phyloP scores from a whole-genome alignment of 306 rosid genomes.

The Acmispon strigosus region DNA sequence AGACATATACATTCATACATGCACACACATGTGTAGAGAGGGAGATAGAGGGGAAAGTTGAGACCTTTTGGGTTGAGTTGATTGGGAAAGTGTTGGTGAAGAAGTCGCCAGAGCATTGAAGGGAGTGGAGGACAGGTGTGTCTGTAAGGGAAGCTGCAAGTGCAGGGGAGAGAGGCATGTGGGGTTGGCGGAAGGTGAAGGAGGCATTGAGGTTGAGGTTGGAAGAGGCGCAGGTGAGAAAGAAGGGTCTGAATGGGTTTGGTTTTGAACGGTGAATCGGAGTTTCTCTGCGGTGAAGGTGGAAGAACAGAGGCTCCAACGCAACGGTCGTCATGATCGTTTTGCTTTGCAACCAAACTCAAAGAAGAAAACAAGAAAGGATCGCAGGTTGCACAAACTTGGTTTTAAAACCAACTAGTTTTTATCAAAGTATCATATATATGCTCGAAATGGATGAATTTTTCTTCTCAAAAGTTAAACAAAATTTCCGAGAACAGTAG shows the following conservation, averaged over 20 bases:
- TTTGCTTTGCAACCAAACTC: not conserved
- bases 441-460: no score
- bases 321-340: constrained; percentile 49
- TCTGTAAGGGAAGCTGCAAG: constrained; percentile 26
- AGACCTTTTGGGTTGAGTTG: constrained; percentile 39
- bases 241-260: constrained; percentile 17
- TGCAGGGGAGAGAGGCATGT: not conserved
- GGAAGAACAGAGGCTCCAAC: constrained; percentile 29
- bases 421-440: no score
- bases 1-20: not conserved
- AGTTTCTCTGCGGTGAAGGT: constrained; percentile 12
- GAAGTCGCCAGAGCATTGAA: constrained; percentile 29
- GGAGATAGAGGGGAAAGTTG: not conserved
- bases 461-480: no score
- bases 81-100: constrained; percentile 47
- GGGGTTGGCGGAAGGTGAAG: constrained; percentile 38
- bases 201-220: constrained; percentile 22
- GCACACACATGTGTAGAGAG: not conserved
- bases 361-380: not conserved
- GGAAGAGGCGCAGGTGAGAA: constrained; percentile 17
- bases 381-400: no score
- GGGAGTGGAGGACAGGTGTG: constrained; percentile 21
- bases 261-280: constrained; percentile 4
- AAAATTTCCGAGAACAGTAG: no score
- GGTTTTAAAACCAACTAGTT: no score